Evolutionary conservation across 129 eudicot species (phyloP).

Genomic region (Saposhnikovia divaricata): DNA sequence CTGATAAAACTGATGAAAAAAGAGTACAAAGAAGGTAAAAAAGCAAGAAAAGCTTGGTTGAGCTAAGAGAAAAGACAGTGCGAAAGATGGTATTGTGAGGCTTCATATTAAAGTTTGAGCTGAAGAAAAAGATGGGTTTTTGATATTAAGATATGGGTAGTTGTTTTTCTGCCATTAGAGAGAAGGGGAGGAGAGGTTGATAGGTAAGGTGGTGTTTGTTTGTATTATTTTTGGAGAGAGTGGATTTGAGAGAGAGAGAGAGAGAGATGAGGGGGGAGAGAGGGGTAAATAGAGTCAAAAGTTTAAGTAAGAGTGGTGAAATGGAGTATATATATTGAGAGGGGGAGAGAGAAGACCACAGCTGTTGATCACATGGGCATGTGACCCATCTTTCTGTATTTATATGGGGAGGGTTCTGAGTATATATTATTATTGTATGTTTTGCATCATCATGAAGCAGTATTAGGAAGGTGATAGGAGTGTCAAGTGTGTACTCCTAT

Average conservation of each 20-base stretch:
- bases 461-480: neutral
- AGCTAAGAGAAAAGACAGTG: conserved; percentile 8
- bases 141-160: conserved; percentile 26
- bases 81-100: conserved; percentile 6
- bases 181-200: neutral
- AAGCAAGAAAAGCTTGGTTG: conserved; percentile 9
- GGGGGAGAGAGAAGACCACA: conserved; percentile 36
- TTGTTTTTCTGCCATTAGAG: conserved; percentile 20
- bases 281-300: conserved; percentile 40
- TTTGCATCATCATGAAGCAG: neutral
- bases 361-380: conserved; percentile 92
- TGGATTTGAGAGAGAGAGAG: conserved; percentile 1
- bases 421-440: neutral
- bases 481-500: neutral
- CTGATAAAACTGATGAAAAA: conserved; percentile 16
- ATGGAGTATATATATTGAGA: conserved; percentile 31
- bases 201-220: neutral
- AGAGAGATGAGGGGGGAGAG: conserved; percentile 16
- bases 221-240: conserved; percentile 5
- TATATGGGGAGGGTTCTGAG: conserved; percentile 10
- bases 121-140: conserved; percentile 6
- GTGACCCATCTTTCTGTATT: conserved; percentile 56
- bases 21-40: conserved; percentile 15
- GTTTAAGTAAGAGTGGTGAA: conserved; percentile 15
- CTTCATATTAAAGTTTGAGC: conserved; percentile 25